Evolutionary conservation across 83 land plant species (phyloP).

Genomic region (Larix sibirica): DNA sequence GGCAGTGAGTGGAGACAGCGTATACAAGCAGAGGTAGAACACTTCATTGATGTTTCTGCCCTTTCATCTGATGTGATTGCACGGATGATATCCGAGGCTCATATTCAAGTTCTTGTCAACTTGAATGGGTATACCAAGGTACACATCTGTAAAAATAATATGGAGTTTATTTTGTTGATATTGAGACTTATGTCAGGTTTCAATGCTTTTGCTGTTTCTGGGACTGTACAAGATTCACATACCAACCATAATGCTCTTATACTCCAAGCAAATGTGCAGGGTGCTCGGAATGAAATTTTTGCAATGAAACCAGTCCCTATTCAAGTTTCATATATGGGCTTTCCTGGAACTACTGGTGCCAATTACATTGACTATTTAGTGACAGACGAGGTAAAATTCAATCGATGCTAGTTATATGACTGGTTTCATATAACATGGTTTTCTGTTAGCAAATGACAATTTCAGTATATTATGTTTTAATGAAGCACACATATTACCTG

Average conservation of each 20-base stretch:
- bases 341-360: constrained; percentile 98
- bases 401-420: not conserved
- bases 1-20: constrained; percentile 97
- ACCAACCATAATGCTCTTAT: not conserved
- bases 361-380: constrained; percentile 92
- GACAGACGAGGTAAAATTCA: constrained; percentile 86
- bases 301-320: constrained; percentile 99
- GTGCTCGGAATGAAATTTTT: constrained; percentile 98
- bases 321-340: constrained; percentile 99
- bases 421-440: not conserved
- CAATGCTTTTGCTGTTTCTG: not conserved
- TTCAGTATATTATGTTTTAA: not conserved
- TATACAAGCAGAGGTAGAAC: constrained; percentile 87
- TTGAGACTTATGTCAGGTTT: not conserved
- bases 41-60: constrained; percentile 88
- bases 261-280: constrained; percentile 39
- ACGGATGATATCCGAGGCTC: constrained; percentile 79
- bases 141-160: not conserved
- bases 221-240: not conserved
- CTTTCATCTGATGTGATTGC: constrained; percentile 95
- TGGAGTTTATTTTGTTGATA: not conserved
- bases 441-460: not conserved
- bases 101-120: constrained; percentile 87
- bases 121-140: constrained; percentile 99
- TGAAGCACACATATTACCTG: constrained; percentile 3